Conservation (phyloP, 1,284 basidiomycete genomes). For the Leccinum fuscescens region DNA sequence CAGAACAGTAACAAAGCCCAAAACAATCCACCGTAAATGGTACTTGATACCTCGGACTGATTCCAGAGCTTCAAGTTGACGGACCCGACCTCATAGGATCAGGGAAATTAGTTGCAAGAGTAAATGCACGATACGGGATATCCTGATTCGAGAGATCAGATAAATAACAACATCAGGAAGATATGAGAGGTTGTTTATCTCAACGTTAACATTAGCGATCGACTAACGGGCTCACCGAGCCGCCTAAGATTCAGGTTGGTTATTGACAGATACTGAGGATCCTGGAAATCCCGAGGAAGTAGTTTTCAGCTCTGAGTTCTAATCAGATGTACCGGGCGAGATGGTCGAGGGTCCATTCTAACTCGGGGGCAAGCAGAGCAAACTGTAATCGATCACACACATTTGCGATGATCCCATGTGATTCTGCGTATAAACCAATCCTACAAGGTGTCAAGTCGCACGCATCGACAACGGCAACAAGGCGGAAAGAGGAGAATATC, state of each 20-base stretch:
- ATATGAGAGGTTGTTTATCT: not conserved
- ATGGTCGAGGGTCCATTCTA: not conserved
- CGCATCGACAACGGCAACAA: not conserved
- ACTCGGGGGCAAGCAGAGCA: not conserved
- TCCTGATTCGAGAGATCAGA: not conserved
- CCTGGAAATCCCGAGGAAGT: slow-evolving; percentile 71
- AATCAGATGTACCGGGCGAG: no score
- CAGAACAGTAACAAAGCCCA: not conserved
- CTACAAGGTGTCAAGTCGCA: slow-evolving; percentile 34
- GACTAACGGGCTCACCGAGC: slow-evolving; percentile 79
- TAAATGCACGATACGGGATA: not conserved
- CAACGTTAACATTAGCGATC: not conserved
- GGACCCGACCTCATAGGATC: slow-evolving; percentile 71
- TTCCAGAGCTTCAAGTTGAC: slow-evolving; percentile 48
- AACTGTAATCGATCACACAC: slow-evolving; percentile 38
- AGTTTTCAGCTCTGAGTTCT: not conserved
- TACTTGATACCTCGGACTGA: slow-evolving; percentile 68
- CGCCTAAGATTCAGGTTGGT: slow-evolving; percentile 53
- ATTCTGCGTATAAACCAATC: slow-evolving; percentile 84
- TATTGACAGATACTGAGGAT: slow-evolving; percentile 44
- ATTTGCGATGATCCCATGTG: slow-evolving; percentile 87
- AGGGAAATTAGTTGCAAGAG: not conserved
- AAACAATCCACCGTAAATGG: slow-evolving; percentile 52
- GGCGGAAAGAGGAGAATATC: not conserved
- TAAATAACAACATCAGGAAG: slow-evolving; percentile 7